Conservation (phyloP, 257 asterid genomes). For the Cinchona pubescens region DNA sequence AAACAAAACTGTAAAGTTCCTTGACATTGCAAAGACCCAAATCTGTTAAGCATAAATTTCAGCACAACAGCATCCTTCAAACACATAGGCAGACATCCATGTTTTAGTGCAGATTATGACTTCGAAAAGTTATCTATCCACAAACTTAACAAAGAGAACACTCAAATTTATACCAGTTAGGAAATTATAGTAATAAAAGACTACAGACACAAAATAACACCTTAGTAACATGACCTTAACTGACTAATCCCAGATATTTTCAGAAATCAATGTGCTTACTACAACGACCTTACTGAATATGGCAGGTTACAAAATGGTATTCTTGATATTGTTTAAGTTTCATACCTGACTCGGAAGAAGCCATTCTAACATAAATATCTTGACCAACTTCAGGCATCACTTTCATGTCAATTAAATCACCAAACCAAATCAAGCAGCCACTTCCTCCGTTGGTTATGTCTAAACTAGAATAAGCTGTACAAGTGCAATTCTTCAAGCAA, state of each 20-base stretch:
- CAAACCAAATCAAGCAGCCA: slow-evolving; percentile 33
- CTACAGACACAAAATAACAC: neutral
- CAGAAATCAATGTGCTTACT: too few relatives aligned
- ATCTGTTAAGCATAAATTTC: neutral
- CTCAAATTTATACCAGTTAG: neutral
- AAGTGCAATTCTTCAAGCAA: slow-evolving; percentile 22
- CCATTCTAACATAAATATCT: slow-evolving; percentile 29
- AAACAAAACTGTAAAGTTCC: neutral
- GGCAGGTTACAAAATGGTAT: neutral
- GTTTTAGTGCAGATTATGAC: neutral
- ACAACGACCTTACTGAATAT: too few relatives aligned
- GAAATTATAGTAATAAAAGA: neutral
- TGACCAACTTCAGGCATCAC: slow-evolving; percentile 21
- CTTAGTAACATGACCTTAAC: neutral
- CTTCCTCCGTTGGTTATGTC: slow-evolving; percentile 11
- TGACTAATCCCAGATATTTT: neutral
- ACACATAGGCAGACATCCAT: neutral
- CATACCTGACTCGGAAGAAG: slow-evolving; percentile 29
- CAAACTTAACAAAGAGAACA: neutral
- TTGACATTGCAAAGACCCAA: neutral
- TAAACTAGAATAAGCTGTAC: slow-evolving; percentile 11
- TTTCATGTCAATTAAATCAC: slow-evolving; percentile 26
- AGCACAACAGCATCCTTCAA: neutral
- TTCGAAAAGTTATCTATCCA: too few relatives aligned
- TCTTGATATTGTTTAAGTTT: neutral